A percentile compares a stretch with the other conserved stretches of the same genome.
phyloP scores from a whole-genome alignment of 306 rosid genomes.

The Cicer judaicum region DNA sequence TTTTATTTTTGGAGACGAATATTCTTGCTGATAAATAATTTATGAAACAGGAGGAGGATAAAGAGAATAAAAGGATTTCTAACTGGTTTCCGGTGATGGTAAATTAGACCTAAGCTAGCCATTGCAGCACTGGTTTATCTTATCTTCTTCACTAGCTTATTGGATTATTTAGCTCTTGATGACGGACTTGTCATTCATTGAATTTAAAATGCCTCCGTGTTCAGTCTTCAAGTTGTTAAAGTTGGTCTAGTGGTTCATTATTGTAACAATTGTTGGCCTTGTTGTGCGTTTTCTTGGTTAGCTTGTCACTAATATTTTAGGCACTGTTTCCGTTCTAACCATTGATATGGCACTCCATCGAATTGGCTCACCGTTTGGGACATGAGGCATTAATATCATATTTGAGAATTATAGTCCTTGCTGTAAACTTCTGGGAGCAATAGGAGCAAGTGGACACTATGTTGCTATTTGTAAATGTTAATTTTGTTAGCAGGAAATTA shows the following conservation, averaged over 20 bases:
- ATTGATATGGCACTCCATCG: slow-evolving; percentile 37
- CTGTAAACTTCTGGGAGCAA: slow-evolving; percentile 18
- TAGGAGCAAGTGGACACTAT: slow-evolving; percentile 24
- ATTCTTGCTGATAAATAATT: slow-evolving; percentile 14
- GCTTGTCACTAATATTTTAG: slow-evolving; percentile 30
- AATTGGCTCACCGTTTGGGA: neutral
- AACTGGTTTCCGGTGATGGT: neutral
- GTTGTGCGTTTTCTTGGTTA: slow-evolving; percentile 24
- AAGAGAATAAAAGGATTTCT: slow-evolving; percentile 22
- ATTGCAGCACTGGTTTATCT: slow-evolving; percentile 33
- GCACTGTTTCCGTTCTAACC: slow-evolving; percentile 18
- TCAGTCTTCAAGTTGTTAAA: slow-evolving; percentile 46
- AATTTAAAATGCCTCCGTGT: slow-evolving; percentile 34
- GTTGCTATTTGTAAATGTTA: slow-evolving; percentile 46
- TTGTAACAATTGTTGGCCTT: slow-evolving; percentile 38
- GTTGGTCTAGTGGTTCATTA: slow-evolving; percentile 38
- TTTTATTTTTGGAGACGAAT: slow-evolving; percentile 19
- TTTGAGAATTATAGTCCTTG: slow-evolving; percentile 35
- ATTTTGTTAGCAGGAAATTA: slow-evolving; percentile 35
- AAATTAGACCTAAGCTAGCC: slow-evolving; percentile 16
- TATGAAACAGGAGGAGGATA: slow-evolving; percentile 31
- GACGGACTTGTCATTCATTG: slow-evolving; percentile 37
- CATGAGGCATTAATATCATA: slow-evolving; percentile 31
- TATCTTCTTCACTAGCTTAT: slow-evolving; percentile 32
- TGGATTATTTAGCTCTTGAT: slow-evolving; percentile 39